Base-by-base conservation (phyloP, 1,284 basidiomycete genomes). In the Ceratobasidium sp. region DNA sequence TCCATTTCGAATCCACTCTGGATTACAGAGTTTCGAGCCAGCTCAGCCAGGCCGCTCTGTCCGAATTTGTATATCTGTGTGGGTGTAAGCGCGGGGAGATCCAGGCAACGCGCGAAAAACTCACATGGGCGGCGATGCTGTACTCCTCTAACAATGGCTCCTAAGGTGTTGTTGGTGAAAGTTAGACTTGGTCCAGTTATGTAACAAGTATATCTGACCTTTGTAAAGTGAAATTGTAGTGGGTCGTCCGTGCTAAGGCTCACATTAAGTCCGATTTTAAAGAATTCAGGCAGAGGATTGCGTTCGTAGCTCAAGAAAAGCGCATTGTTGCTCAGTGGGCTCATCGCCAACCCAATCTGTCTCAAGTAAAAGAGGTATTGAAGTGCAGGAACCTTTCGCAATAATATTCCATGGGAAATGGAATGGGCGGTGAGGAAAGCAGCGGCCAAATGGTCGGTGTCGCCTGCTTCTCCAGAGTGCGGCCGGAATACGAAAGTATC, bases 1-100 rank as follows among this genome's bases (percentile, higher is more conserved):
- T 97, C 93, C 95, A 98, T 98, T 82, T 99, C 97, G 81, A 98
- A 99, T 0, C 97, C 97, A 76, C 93, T 96, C 80, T 99, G 97
- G 67, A 95, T 85, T 41, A 98, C 97, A 1, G 94, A 96, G 82
- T 98, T 99, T 57, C 97, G 89, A 21, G 97, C 97, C 30, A 99
- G 87, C 82, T 99, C 97, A 57, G 90, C 90, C 3, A 93, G 83
- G 0, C 91, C 92, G 76, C 89, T 90, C 79, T 93, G 92, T 0
- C 94, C 93, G 60, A 97, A 83, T 81, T 97, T 96, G 81, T 96
- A 95, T 73, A 97, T 96, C 90, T 94, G 78, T 55, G 58, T 57
- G 71, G 53, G 41, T 43, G 48, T 14, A 61, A 73, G 21, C 34
- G 23, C 36, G 16, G 39, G 26, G 14, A 18, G 61, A 16, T 21